These are phyloP conservation scores for Mucor plumbeus DNA, from an alignment of 371 early-diverging fungal species.

Conservation along the genomic window DNA sequence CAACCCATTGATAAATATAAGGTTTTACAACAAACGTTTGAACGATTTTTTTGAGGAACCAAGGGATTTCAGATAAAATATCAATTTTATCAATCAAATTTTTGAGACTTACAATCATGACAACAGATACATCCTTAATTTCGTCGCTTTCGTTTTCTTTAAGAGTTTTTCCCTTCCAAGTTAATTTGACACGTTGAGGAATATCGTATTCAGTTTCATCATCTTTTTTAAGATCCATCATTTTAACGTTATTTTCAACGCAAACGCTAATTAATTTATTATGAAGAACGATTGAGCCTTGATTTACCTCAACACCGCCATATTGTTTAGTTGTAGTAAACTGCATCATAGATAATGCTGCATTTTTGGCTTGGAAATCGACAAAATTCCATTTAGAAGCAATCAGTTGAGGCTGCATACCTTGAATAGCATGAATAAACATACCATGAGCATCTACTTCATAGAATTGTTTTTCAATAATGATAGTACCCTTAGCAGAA, in stretches of 20 bases:
- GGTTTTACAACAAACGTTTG: slow-evolving; percentile 94
- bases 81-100: slow-evolving; percentile 82
- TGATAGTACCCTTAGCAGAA: slow-evolving; percentile 72
- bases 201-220: slow-evolving; percentile 81
- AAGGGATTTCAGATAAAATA: slow-evolving; percentile 88
- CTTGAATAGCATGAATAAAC: slow-evolving; percentile 85
- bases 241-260: slow-evolving; percentile 71
- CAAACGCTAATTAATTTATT: slow-evolving; percentile 74
- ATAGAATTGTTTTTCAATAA: slow-evolving; percentile 67
- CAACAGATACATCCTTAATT: slow-evolving; percentile 64
- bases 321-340: slow-evolving; percentile 82
- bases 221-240: slow-evolving; percentile 59
- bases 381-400: slow-evolving; percentile 88
- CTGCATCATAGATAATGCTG: slow-evolving; percentile 78
- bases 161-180: slow-evolving; percentile 77
- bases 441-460: slow-evolving; percentile 76
- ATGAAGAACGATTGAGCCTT: slow-evolving; percentile 76
- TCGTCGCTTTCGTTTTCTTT: slow-evolving; percentile 54
- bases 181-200: slow-evolving; percentile 73
- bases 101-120: slow-evolving; percentile 63
- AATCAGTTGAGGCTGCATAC: slow-evolving; percentile 84
- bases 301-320: slow-evolving; percentile 72
- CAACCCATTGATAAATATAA: slow-evolving; percentile 89
- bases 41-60: slow-evolving; percentile 84
- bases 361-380: slow-evolving; percentile 66